Conservation (phyloP, 192 early-diverging fungal genomes). For the Diversispora epigaea region DNA sequence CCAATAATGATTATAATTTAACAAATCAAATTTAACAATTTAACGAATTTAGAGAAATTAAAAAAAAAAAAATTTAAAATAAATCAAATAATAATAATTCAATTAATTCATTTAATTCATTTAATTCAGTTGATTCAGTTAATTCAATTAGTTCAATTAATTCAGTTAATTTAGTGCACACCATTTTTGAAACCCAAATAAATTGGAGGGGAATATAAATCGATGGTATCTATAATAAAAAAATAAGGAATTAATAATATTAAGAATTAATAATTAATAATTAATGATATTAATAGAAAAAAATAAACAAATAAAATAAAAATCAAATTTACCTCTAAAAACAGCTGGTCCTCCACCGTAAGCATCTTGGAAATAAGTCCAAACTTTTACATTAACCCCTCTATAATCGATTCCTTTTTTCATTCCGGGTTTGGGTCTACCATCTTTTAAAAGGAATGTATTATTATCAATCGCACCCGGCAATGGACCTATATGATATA, state of each 20-base stretch:
- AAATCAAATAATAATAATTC: too few relatives aligned
- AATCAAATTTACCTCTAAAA: conserved; percentile 37
- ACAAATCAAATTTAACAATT: too few relatives aligned
- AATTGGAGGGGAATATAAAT: not conserved
- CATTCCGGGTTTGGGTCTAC: conserved; percentile 43
- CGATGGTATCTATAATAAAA: not conserved
- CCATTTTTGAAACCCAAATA: too few relatives aligned
- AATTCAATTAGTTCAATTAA: too few relatives aligned
- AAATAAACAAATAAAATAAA: conserved; percentile 38
- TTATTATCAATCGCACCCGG: conserved; percentile 44
- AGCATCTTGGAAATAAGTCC: conserved; percentile 39
- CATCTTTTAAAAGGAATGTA: conserved; percentile 42
- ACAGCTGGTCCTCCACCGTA: conserved; percentile 47
- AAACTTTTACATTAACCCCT: conserved; percentile 40
- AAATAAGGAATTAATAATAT: too few relatives aligned
- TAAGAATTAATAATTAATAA: too few relatives aligned
- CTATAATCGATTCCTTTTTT: conserved; percentile 45
- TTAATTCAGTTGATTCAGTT: too few relatives aligned
- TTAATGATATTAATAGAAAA: conserved; percentile 35
- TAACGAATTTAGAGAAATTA: too few relatives aligned
- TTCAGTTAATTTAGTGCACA: too few relatives aligned
- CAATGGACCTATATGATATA: conserved; percentile 29
- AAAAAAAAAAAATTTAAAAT: too few relatives aligned
- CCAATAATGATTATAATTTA: too few relatives aligned
- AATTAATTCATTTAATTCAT: too few relatives aligned